Evolutionary conservation across 176 grass and related monocot species (phyloP), one percentile per base, ranked within the genome.

Genomic region (Oryza officinalis): DNA sequence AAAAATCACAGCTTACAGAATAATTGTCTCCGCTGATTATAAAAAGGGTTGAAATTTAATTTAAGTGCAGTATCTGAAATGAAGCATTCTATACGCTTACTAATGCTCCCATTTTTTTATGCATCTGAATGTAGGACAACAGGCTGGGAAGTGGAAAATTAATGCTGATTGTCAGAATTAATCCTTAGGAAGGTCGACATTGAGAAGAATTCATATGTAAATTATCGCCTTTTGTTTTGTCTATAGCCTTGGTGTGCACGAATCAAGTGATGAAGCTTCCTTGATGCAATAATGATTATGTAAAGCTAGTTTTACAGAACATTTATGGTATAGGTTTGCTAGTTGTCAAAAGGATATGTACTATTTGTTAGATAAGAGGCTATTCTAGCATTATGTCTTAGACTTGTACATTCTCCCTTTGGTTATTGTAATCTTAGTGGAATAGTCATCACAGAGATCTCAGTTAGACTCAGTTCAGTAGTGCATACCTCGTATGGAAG

Each of bases 111-210:
- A 13, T 47, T 63, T 59, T 74, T 75, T 41, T 54, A 15, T 67
- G 27, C 79, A 80, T 76, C 64, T 86, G 10, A 78, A 87, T 91
- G 84, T 83, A 95, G 91, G 91, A 86, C 91, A 67, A 85, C 89
- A 65, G 91, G 89, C 60, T 93, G 91, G 89, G 73, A 98, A 54
- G 75, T 86, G 72, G 82, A 93, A 63, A 90, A 91, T 15, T 78
- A 37, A 71, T 67, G 78, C 50, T 23, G 64, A 49, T 22, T 69
- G 80, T 83, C 84, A 37, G 7, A 86, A 89, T 68, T 84, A 72
- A 90, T 91, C 77, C 79, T 26, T 54, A 86, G 88, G 45, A 78
- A 79, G 44, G 44, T 90, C 66, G 22, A 63, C 59, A 72, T 14
- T 54, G 74, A 67, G 67, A 79, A 63, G 23, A 71, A 35, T 61